phyloP scores from a whole-genome alignment of 2,329 filamentous ascomycete genomes.

The Trichophyton mentagrophytes region DNA sequence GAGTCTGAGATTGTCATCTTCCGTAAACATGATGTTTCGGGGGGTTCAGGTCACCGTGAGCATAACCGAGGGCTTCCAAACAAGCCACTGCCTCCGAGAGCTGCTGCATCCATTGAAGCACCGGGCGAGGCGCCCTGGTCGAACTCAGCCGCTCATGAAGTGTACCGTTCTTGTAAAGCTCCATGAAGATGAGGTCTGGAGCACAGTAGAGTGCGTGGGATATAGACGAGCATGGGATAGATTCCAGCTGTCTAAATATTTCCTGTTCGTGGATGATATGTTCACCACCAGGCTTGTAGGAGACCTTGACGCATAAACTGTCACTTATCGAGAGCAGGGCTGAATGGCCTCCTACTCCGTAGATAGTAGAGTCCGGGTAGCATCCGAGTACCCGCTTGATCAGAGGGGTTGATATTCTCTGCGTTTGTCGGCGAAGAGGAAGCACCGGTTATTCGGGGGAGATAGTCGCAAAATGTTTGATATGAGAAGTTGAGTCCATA shows the following conservation, averaged over 20 bases:
- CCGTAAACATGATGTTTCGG: conserved; percentile 12
- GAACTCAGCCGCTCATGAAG: neutral
- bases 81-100: conserved; percentile 12
- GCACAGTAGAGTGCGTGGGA: neutral
- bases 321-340: neutral
- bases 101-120: conserved; percentile 3
- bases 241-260: neutral
- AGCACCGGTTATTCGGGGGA: neutral
- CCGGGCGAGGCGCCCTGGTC: neutral
- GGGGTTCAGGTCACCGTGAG: conserved; percentile 14
- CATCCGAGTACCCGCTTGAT: neutral
- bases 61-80: conserved; percentile 12
- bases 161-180: neutral
- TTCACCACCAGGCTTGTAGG: neutral
- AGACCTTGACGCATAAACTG: neutral
- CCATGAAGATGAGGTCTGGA: neutral
- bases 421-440: neutral
- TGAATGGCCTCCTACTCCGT: neutral
- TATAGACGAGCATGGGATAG: neutral
- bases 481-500: neutral
- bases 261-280: neutral
- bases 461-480: neutral
- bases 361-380: neutral
- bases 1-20: conserved; percentile 13
- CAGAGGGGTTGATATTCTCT: neutral